Evolutionary conservation across 139 green algal genomes (phyloP).

Genomic region (Limnomonas spitsbergensis): DNA sequence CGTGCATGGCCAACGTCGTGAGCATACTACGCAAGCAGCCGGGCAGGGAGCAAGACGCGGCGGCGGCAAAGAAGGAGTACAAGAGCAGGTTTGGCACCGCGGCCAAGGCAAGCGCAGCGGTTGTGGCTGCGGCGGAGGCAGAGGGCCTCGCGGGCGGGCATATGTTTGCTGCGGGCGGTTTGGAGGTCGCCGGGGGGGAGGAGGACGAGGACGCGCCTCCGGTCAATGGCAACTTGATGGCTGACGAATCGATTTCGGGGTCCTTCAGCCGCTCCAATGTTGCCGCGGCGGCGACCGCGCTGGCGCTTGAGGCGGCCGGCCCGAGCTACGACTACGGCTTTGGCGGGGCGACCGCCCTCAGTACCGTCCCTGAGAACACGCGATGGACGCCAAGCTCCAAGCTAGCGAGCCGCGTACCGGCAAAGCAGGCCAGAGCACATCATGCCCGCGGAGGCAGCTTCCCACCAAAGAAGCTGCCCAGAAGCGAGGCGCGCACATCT

Average conservation of each 20-base stretch:
- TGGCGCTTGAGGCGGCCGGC: no score
- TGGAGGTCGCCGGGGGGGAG: background rate
- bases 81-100: background rate
- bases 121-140: background rate
- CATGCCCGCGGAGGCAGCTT: no score
- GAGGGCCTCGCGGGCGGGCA: background rate
- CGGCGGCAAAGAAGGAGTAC: background rate
- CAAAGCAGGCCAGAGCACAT: no score
- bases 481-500: no score
- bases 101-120: background rate
- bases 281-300: no score
- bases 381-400: no score
- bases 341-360: no score
- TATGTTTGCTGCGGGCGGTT: background rate
- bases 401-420: no score
- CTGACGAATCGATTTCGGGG: background rate
- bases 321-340: no score
- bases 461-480: no score
- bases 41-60: constrained; percentile 6
- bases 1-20: constrained; percentile 22
- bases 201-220: background rate
- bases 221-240: background rate
- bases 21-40: constrained; percentile 17
- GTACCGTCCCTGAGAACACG: no score
- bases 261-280: background rate